These are phyloP conservation scores for Gentiana dahurica DNA, from an alignment of 257 asterid genomes.

Conservation along the genomic window DNA sequence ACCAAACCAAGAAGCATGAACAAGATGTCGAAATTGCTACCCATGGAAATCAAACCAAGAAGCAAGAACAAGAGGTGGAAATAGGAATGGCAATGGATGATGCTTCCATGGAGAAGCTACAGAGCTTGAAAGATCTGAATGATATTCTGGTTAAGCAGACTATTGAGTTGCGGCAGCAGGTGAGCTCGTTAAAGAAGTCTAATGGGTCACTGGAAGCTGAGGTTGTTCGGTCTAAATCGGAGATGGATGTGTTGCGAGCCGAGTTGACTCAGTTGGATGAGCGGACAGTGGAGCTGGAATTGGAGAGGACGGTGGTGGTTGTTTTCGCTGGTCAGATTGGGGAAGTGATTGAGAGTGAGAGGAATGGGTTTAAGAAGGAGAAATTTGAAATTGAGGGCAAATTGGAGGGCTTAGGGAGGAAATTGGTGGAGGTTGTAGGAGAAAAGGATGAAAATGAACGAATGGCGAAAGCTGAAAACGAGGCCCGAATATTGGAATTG, in stretches of 20 bases:
- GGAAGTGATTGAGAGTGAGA: slow-evolving; percentile 27
- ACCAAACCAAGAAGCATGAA: not conserved
- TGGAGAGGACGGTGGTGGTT: slow-evolving; percentile 44
- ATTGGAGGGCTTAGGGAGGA: slow-evolving; percentile 34
- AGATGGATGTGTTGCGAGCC: slow-evolving; percentile 26
- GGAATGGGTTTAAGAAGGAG: slow-evolving; percentile 10
- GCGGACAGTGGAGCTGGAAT: slow-evolving; percentile 31
- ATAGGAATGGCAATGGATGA: slow-evolving; percentile 6
- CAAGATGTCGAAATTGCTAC: not conserved
- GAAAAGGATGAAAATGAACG: slow-evolving; percentile 25
- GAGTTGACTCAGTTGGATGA: slow-evolving; percentile 43
- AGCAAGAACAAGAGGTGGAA: not conserved
- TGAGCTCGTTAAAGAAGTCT: slow-evolving; percentile 37
- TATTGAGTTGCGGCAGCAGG: slow-evolving; percentile 54
- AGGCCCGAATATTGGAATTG: slow-evolving; percentile 24
- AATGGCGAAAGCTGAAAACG: slow-evolving; percentile 27
- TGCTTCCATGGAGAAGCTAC: slow-evolving; percentile 10
- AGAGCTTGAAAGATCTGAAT: slow-evolving; percentile 52
- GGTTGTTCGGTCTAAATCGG: slow-evolving; percentile 38
- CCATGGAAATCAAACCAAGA: slow-evolving; percentile 1
- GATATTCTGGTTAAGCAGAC: slow-evolving; percentile 54
- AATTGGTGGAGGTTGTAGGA: slow-evolving; percentile 21
- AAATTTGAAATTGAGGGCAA: slow-evolving; percentile 9
- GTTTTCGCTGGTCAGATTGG: slow-evolving; percentile 24
- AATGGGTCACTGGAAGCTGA: slow-evolving; percentile 38